Evolutionary conservation across 768 basidiomycete species (phyloP).

Genomic region (Leccinum variicolor): DNA sequence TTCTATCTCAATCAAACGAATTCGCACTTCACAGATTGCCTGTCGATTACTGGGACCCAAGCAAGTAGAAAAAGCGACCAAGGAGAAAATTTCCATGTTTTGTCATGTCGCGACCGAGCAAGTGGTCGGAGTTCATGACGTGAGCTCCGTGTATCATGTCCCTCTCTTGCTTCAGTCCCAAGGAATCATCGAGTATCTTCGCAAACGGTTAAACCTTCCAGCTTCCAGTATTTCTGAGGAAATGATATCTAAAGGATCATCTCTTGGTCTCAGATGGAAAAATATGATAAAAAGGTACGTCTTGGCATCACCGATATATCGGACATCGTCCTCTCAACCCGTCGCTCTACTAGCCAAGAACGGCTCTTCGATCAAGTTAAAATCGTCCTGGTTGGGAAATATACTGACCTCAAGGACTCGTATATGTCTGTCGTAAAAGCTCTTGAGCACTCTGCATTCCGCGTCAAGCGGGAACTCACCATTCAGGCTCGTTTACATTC

Average conservation of each 20-base stretch:
- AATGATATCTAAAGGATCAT: slow-evolving; percentile 58
- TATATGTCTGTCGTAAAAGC: slow-evolving; percentile 99
- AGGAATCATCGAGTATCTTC: slow-evolving; percentile 84
- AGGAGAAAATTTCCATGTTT: slow-evolving; percentile 98
- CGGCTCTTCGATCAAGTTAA: slow-evolving; percentile 85
- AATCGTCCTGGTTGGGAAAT: slow-evolving; percentile 94
- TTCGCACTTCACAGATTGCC: slow-evolving; percentile 62
- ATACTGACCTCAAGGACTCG: slow-evolving; percentile 94
- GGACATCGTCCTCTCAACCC: slow-evolving; percentile 1
- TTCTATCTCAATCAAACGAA: neutral
- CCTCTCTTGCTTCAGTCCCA: slow-evolving; percentile 89
- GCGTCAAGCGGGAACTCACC: slow-evolving; percentile 78
- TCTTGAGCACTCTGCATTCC: slow-evolving; percentile 94
- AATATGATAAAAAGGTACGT: slow-evolving; percentile 77
- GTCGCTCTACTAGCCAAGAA: slow-evolving; percentile 65
- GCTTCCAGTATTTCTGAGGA: slow-evolving; percentile 50
- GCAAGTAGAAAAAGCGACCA: slow-evolving; percentile 80
- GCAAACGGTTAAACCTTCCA: slow-evolving; percentile 74
- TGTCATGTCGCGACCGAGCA: slow-evolving; percentile 90
- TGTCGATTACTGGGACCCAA: slow-evolving; percentile 82
- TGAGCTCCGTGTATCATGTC: slow-evolving; percentile 96
- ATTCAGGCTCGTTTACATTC: slow-evolving; percentile 58
- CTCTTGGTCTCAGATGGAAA: slow-evolving; percentile 75
- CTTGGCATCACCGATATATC: neutral
- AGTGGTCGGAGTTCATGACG: slow-evolving; percentile 94